Evolutionary conservation across 495 filamentous ascomycete genomes (phyloP), one percentile per base, ranked within the genome.

Genomic region (Aspergillus incahuasiensis): DNA sequence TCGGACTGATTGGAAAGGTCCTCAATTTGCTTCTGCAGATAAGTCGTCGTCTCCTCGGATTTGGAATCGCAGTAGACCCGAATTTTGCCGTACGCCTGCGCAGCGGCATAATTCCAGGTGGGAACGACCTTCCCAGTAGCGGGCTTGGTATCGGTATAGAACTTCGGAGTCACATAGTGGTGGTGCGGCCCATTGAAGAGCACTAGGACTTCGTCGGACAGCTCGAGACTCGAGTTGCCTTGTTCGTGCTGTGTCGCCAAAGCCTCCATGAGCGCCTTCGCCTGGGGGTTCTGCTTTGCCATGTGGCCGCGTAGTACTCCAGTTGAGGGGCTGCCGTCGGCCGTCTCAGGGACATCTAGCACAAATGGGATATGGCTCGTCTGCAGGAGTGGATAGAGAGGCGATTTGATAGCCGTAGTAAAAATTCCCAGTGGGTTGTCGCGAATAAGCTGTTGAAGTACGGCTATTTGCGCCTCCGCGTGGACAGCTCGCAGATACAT

Each of bases 81-180:
- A 5, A 72, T 70, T 0, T 63, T 72, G 11, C 82, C 81, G 59
- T 84, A 83, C 6, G 71, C 77, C 49, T 84, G 79, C 0, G 74
- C 81, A 11, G 80, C 81, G 1, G 79, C 64, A 56, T 84, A 86
- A 60, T 84, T 80, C 82, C 82, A 85, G 5, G 82, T 86, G 1
- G 81, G 81, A 3, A 82, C 82, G 1, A 84, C 80, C 56, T 84
- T 85, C 5, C 73, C 79, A 0, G 75, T 80, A 3, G 48, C 62
- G 1, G 77, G 79, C 57, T 84, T 84, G 7, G 81, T 81, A 56
- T 79, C 74, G 11, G 65, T 71, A 65, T 83, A 86, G 66, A 82
- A 84, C 41, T 83, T 78, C 7, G 82, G 82, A 11, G 81, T 81
- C 34, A 86, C 74, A 57, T 86, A 86, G 63, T 80, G 75, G 30